These are phyloP conservation scores for Trichoderma aggressivum DNA, from an alignment of 2,329 filamentous ascomycete species.

Conservation along the genomic window DNA sequence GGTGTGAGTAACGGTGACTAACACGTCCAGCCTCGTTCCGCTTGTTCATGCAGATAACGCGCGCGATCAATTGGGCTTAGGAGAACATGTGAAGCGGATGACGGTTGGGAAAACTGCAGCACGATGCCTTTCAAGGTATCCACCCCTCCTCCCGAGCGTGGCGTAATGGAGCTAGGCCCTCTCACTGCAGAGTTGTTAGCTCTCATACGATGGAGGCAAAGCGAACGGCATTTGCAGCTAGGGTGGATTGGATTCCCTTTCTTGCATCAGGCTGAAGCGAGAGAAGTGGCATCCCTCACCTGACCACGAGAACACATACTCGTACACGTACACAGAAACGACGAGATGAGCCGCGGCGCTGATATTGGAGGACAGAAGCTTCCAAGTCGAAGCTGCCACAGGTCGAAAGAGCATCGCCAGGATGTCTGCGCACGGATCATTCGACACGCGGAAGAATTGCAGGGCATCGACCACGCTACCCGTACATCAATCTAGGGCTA, in stretches of 20 bases:
- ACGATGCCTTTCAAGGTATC: constrained; percentile 12
- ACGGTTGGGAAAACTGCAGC: constrained; percentile 14
- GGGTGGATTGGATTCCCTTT: constrained; percentile 6
- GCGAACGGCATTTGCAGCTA: constrained; percentile 15
- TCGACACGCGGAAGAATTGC: constrained; percentile 2
- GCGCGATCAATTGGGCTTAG: constrained; percentile 11
- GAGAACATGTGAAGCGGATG: constrained; percentile 14
- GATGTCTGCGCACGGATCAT: constrained; percentile 6
- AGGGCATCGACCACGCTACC: neutral
- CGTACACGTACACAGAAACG: neutral
- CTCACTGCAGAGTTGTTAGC: constrained; percentile 8
- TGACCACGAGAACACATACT: neutral
- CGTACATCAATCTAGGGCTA: neutral
- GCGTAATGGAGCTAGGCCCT: constrained; percentile 14
- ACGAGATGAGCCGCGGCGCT: neutral
- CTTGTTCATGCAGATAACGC: constrained; percentile 14
- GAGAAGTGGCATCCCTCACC: neutral
- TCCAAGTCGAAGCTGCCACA: neutral
- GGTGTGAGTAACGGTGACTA: neutral
- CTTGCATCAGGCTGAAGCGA: constrained; percentile 8
- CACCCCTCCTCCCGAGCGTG: constrained; percentile 18
- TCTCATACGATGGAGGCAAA: constrained; percentile 14
- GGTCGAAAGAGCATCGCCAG: constrained; percentile 1
- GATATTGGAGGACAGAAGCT: constrained; percentile 2
- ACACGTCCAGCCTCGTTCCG: constrained; percentile 11